Base-by-base conservation (phyloP, 169 alveolate species). In the Babesia bigemina region DNA sequence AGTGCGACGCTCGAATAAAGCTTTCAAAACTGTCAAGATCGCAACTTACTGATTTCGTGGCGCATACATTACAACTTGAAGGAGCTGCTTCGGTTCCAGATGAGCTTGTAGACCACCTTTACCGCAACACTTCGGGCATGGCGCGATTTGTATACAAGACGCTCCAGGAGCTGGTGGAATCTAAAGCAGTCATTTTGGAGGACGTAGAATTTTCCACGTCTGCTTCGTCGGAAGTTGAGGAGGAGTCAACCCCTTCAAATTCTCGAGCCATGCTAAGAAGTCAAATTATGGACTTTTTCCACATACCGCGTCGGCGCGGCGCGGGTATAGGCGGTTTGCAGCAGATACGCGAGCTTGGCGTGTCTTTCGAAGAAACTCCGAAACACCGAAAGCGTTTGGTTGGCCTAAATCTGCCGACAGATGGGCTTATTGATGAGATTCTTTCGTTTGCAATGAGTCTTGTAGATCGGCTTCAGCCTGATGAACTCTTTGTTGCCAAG, bases 101-200 rank as follows among this genome's bases (percentile, higher is more conserved):
- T 13, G 84, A 75, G 33, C 69, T 75, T 14, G 47, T 75, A 6
- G 76, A 75, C 29, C 69, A 75, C 26, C 13, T 75, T n/a, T 75
- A 75, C 58, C 56, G 48, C 14, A 75, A 75, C 42, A 75, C 84
- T 7, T 63, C 78, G 6, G 84, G 84, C 39, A 75, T 75, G 84
- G 60, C 84, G 22, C 63, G 55, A 2, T 75, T 75, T 36, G 76
- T 56, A 8, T 65, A 65, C 50, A 62, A 48, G 50, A 75, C 77
- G 26, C 28, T 75, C 22, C 62, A 63, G 57, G 50, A 65, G 16
- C 66, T 75, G 28, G 59, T 75, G 26, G 76, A 61, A n/a, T 42
- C 66, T 3, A 69, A 69, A 14, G 76, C 66, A 29, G 49, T 67
- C 3, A 13, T 33, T 2, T 21, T 67, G 60, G 65, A 67, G 39